A percentile compares a stretch with the other conserved stretches of the same genome.
Evolutionary conservation across 2,329 filamentous ascomycete species (phyloP).

Genomic region (Acrodontium crateriforme): DNA sequence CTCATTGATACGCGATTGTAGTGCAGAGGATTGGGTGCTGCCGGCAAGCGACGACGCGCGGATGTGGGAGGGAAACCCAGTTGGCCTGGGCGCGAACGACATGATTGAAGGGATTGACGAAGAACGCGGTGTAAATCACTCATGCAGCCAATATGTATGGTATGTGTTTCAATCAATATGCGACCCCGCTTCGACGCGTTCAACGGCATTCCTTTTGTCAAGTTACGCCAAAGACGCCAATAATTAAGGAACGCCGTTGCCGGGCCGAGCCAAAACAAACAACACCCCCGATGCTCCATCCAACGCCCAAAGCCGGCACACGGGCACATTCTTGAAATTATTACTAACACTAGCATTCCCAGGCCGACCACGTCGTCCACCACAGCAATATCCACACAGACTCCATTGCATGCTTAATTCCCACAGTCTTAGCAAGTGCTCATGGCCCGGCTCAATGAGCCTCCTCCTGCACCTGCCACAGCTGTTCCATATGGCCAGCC

Average conservation of each 20-base stretch:
- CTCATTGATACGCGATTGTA: slow-evolving; percentile 66
- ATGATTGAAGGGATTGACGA: slow-evolving; percentile 12
- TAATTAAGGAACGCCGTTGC: too few species aligned
- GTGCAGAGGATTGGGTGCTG: slow-evolving; percentile 51
- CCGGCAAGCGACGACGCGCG: slow-evolving; percentile 32
- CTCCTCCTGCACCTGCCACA: slow-evolving; percentile 38
- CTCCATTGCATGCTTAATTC: neutral
- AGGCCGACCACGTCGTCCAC: neutral
- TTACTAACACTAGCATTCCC: too few species aligned
- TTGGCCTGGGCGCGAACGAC: slow-evolving; percentile 28
- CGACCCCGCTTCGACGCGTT: too few species aligned
- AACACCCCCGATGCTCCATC: too few species aligned
- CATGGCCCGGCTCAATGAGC: slow-evolving; percentile 75
- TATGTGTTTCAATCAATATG: too few species aligned
- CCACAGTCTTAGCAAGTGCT: slow-evolving; percentile 7
- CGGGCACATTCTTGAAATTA: too few species aligned
- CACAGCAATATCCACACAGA: slow-evolving; percentile 2
- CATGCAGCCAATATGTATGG: too few species aligned
- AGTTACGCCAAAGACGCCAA: too few species aligned
- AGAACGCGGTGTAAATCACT: too few species aligned
- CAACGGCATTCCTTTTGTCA: too few species aligned
- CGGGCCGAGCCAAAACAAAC: too few species aligned
- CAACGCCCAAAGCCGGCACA: too few species aligned
- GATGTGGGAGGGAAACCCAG: slow-evolving; percentile 47
- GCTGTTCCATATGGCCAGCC: slow-evolving; percentile 7